Evolutionary conservation across 2,329 filamentous ascomycete genomes (phyloP), one percentile per base, ranked within the genome.

Genomic region (Podosphaera leucotricha): DNA sequence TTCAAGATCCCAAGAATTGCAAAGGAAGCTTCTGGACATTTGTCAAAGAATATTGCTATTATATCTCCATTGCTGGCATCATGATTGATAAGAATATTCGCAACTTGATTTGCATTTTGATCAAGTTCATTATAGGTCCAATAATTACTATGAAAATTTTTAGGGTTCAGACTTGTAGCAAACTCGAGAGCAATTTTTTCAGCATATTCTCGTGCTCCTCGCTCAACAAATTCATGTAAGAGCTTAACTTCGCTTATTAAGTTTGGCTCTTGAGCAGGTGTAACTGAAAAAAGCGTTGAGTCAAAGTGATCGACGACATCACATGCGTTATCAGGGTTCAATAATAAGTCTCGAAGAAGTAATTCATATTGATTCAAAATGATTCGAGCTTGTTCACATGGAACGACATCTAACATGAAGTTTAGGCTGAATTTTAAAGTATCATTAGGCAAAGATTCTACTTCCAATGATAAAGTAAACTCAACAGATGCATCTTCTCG

Each of bases 41-140:
- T 62, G 24, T 61, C 57, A 41, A 61, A 61, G 47, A 55, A 60
- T 6, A 61, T 54, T 4, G 55, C 56, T 41, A 62, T 52, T 0
- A 59, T 70, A 21, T 63, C 63, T 0, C 80, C 77, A 0, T 70
- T 63, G 0, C 57, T 48, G 0, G 72, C 60, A 2, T 65, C 67
- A 18, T 65, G 58, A 0, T 58, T 51, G 1, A 64, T 55, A 1
- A 92, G 62, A 11, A 86, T 57, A 44, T 77, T 66, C 0, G 82
- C 81, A 15, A 92, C 68, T 49, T 67, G 69, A 53, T 92, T 86
- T 0, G 78, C 80, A 50, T 77, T 70, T 0, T 65, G 55, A 51
- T 93, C 63, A 0, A 94, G 64, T 47, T 87, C 64, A n/a, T 56
- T 55, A 54, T 87, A 94, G 0, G 72, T 80, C 84, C 84, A 94